phyloP scores from a whole-genome alignment of 75 land plant genomes.

The Cryptomeria japonica region DNA sequence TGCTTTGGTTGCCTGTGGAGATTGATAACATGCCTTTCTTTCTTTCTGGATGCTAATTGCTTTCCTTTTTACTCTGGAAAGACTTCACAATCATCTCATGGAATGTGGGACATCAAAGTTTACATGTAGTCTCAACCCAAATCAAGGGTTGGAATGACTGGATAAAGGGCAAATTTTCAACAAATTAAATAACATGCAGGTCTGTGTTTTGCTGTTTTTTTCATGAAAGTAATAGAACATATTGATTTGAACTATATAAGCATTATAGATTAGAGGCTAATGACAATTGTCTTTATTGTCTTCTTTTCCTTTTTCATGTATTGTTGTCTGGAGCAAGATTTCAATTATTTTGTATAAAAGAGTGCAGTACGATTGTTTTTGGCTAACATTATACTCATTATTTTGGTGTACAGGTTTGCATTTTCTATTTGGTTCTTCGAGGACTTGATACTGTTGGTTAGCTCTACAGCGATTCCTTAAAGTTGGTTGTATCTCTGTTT shows the following conservation, averaged over 20 bases:
- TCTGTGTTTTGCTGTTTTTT: neutral
- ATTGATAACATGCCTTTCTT: neutral
- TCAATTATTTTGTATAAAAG: neutral
- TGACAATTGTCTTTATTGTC: neutral
- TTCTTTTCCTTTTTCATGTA: neutral
- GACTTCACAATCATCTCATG: neutral
- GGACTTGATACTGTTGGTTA: slow-evolving; percentile 98
- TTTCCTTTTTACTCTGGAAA: neutral
- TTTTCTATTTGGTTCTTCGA: slow-evolving; percentile 92
- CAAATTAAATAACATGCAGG: neutral
- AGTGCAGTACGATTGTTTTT: neutral
- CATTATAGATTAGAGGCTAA: neutral
- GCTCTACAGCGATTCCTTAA: slow-evolving; percentile 21
- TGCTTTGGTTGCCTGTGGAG: neutral
- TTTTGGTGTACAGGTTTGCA: slow-evolving; percentile 69
- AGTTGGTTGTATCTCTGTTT: neutral
- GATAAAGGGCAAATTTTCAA: neutral
- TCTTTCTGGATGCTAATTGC: neutral
- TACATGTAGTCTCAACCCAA: neutral
- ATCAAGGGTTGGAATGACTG: neutral
- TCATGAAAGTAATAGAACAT: neutral
- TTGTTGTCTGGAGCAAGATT: neutral
- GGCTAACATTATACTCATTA: neutral
- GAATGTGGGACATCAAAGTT: neutral
- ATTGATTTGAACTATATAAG: neutral